Conservation (phyloP, 768 basidiomycete species). For the Gloeostereum incarnatum region DNA sequence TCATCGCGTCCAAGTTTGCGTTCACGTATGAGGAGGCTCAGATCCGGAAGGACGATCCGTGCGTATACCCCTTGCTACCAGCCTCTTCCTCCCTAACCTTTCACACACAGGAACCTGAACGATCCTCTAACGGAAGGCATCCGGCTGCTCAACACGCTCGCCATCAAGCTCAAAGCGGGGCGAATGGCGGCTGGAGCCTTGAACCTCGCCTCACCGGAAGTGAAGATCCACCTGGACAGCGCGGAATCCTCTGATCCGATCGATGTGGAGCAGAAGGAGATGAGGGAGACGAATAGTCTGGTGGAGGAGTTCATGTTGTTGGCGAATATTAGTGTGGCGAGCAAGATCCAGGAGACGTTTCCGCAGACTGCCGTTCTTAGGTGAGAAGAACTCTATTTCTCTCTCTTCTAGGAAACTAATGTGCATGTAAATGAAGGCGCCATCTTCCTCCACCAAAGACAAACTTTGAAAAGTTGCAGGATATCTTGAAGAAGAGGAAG, state of each 20-base stretch:
- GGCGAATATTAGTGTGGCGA: constrained; percentile 91
- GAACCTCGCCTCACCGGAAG: constrained; percentile 96
- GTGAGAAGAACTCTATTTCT: constrained; percentile 21
- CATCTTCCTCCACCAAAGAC: constrained; percentile 86
- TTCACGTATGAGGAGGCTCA: constrained; percentile 98
- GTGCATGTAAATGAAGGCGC: constrained; percentile 37
- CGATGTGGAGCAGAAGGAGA: constrained; percentile 93
- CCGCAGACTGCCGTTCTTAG: constrained; percentile 92
- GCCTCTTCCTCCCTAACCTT: not conserved
- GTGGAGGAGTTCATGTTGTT: constrained; percentile 99
- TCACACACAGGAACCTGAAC: constrained; percentile 44
- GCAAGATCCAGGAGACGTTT: constrained; percentile 88
- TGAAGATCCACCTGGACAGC: constrained; percentile 93
- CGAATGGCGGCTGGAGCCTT: constrained; percentile 96
- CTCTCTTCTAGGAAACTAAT: constrained; percentile 2
- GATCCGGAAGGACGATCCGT: constrained; percentile 87
- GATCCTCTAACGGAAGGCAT: constrained; percentile 83
- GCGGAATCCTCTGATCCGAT: constrained; percentile 92
- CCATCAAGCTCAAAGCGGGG: constrained; percentile 72
- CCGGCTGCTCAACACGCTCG: constrained; percentile 80
- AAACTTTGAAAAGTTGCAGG: constrained; percentile 94
- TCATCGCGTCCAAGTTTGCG: constrained; percentile 92
- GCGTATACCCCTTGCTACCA: constrained; percentile 18
- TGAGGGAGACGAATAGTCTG: constrained; percentile 88
- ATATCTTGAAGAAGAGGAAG: constrained; percentile 80